Conservation (phyloP, 2,329 filamentous ascomycete species). For the Aspergillus aculeatinus region DNA sequence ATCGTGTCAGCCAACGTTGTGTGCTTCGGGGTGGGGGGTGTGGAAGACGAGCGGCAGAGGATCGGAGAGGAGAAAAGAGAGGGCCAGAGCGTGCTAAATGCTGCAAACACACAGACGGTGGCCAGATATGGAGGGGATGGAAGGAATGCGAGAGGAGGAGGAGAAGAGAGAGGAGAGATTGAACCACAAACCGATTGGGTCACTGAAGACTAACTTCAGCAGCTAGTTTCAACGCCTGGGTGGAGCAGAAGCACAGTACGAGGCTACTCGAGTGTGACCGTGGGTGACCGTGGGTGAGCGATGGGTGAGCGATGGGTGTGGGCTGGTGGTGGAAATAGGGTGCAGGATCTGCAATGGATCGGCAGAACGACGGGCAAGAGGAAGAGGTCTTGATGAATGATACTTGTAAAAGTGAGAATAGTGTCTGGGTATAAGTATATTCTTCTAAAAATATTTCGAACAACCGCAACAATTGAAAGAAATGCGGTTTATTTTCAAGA, state of each 20-base stretch:
- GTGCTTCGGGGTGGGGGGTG: not conserved
- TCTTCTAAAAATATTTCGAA: no score
- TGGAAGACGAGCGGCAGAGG: not conserved
- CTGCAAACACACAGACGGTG: conserved; percentile 10
- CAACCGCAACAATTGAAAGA: no score
- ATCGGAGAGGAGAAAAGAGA: conserved; percentile 2
- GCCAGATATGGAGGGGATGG: conserved; percentile 4
- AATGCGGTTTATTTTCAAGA: not conserved
- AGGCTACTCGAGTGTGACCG: not conserved
- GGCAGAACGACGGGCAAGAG: not conserved
- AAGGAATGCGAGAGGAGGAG: not conserved
- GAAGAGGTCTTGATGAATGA: not conserved
- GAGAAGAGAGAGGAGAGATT: not conserved
- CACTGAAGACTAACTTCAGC: no score
- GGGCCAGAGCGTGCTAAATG: conserved; percentile 1
- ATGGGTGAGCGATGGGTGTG: not conserved
- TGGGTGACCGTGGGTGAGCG: no score
- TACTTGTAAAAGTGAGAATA: not conserved
- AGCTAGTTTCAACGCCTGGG: not conserved
- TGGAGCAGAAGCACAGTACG: conserved; percentile 5
- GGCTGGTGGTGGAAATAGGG: not conserved
- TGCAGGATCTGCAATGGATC: conserved; percentile 13
- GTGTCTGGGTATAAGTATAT: no score
- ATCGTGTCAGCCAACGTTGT: not conserved
- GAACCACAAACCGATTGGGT: not conserved